phyloP scores from a whole-genome alignment of 2,329 filamentous ascomycete genomes.

The Sarocladium strictum region DNA sequence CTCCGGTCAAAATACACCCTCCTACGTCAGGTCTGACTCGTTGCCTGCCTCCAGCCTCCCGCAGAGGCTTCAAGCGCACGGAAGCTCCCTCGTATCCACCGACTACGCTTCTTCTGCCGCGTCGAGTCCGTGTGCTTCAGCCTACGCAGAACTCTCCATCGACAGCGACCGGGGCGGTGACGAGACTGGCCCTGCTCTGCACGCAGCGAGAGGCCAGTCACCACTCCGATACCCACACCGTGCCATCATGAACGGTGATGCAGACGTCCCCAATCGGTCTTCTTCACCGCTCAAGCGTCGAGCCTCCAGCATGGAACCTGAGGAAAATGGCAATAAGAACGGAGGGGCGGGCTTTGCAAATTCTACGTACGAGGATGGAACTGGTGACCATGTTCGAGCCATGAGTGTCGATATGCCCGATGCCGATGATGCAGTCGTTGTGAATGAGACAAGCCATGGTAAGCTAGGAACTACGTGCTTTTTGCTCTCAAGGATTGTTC shows the following conservation, averaged over 20 bases:
- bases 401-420: conserved; percentile 36
- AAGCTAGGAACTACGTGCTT: neutral
- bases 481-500: too few relatives aligned
- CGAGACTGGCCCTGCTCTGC: conserved; percentile 35
- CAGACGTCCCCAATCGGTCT: conserved; percentile 52
- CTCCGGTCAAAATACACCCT: conserved; percentile 31
- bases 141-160: conserved; percentile 50
- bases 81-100: conserved; percentile 33
- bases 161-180: conserved; percentile 48
- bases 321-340: conserved; percentile 29
- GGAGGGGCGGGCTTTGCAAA: neutral
- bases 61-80: conserved; percentile 42
- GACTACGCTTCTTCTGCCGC: conserved; percentile 51
- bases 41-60: conserved; percentile 45
- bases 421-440: conserved; percentile 15
- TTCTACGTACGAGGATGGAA: neutral
- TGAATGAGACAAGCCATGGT: neutral
- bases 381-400: conserved; percentile 23
- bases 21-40: conserved; percentile 36
- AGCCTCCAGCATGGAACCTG: conserved; percentile 56
- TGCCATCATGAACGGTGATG: conserved; percentile 54
- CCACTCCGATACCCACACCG: conserved; percentile 45
- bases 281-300: conserved; percentile 60
- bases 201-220: conserved; percentile 38
- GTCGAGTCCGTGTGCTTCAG: conserved; percentile 50